Conservation (phyloP, 352 stramenopile genomes). For the Phytopythium montanum region DNA sequence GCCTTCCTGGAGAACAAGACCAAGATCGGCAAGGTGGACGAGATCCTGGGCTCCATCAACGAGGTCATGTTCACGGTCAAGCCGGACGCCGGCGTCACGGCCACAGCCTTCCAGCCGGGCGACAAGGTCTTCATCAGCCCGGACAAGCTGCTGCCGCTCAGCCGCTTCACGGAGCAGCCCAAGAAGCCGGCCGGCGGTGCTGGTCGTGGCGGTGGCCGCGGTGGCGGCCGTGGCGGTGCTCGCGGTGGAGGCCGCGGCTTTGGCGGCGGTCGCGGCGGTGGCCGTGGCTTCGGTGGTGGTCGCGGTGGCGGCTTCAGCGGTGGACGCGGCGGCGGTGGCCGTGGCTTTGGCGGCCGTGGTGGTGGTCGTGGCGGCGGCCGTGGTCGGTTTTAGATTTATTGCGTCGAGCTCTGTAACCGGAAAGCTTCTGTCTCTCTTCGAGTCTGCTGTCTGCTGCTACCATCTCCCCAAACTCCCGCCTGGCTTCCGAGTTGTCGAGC, state of each 20-base stretch:
- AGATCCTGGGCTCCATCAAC: slow-evolving; percentile 98
- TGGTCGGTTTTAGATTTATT: slow-evolving; percentile 32
- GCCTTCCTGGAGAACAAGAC: slow-evolving; percentile 99
- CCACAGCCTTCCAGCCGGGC: slow-evolving; percentile 94
- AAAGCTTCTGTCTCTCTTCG: slow-evolving; percentile 19
- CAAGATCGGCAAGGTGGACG: slow-evolving; percentile 98
- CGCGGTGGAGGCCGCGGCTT: slow-evolving; percentile 31
- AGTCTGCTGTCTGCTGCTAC: slow-evolving; percentile 1
- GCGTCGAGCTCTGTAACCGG: background rate
- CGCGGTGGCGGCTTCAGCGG: slow-evolving; percentile 24
- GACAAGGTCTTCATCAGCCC: slow-evolving; percentile 98
- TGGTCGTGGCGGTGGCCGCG: slow-evolving; percentile 32
- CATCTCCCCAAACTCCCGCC: background rate
- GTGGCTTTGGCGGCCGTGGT: slow-evolving; percentile 29
- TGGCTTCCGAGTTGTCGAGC: slow-evolving; percentile 6
- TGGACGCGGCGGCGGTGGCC: slow-evolving; percentile 30
- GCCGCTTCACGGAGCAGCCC: slow-evolving; percentile 94
- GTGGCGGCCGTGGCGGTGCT: slow-evolving; percentile 39
- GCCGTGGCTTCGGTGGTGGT: slow-evolving; percentile 24
- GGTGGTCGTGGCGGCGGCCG: slow-evolving; percentile 23
- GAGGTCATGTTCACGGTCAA: slow-evolving; percentile 97
- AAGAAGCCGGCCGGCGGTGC: slow-evolving; percentile 50
- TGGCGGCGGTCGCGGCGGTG: slow-evolving; percentile 29
- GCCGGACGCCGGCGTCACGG: slow-evolving; percentile 92
- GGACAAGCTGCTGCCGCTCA: slow-evolving; percentile 96